Percentiles rank a stretch among this genome's conserved stretches.
phyloP scores from a whole-genome alignment of 257 asterid genomes.

The Solanum clarkiae region DNA sequence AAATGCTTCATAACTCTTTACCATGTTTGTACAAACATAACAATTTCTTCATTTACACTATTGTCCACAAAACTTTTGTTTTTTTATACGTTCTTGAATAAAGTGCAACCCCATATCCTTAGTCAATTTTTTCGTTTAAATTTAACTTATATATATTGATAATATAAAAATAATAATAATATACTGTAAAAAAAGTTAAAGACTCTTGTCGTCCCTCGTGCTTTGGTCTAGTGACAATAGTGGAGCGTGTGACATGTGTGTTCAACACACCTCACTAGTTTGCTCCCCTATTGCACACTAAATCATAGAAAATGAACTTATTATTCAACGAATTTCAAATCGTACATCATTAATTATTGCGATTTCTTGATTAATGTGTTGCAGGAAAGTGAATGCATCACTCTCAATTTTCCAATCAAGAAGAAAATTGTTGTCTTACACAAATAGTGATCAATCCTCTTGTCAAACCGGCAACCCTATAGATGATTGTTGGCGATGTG shows the following conservation, averaged over 20 bases:
- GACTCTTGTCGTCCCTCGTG: neutral
- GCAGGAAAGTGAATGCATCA: conserved; percentile 51
- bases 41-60: neutral
- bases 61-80: neutral
- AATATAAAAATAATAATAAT: too few species aligned
- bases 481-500: conserved; percentile 81
- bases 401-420: conserved; percentile 37
- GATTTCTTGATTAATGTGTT: neutral
- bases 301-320: too few species aligned
- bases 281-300: neutral
- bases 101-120: neutral
- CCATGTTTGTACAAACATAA: neutral
- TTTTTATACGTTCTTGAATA: neutral
- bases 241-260: neutral
- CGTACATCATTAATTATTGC: neutral
- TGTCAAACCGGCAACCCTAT: conserved; percentile 63
- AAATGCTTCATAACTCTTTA: neutral
- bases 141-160: neutral
- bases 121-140: neutral
- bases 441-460: conserved; percentile 19
- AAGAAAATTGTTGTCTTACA: conserved; percentile 40
- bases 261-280: neutral
- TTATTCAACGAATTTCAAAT: too few species aligned
- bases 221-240: neutral
- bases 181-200: neutral